These are phyloP conservation scores for Cladosporium sp. DNA, from an alignment of 2,329 filamentous ascomycete species.

Conservation along the genomic window DNA sequence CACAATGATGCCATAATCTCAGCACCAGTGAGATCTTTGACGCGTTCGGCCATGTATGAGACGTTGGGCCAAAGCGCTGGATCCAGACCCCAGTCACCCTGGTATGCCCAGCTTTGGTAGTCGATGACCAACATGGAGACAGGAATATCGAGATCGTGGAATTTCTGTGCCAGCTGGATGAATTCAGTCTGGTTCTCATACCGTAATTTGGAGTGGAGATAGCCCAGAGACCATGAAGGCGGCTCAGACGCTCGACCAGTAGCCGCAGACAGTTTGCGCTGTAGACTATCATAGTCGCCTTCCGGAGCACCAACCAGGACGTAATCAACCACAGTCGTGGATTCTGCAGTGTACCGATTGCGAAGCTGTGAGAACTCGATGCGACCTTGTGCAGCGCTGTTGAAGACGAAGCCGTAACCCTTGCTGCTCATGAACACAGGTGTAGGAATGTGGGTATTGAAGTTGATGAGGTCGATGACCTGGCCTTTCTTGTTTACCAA, in stretches of 20 bases:
- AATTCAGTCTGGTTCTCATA: constrained; percentile 39
- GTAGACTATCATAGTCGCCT: constrained; percentile 37
- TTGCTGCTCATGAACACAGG: constrained; percentile 36
- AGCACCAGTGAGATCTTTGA: constrained; percentile 38
- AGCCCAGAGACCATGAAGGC: constrained; percentile 37
- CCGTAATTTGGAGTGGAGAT: constrained; percentile 37
- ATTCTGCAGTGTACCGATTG: constrained; percentile 34
- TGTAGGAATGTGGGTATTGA: constrained; percentile 38
- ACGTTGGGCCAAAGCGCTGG: constrained; percentile 36
- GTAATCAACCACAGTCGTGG: constrained; percentile 38
- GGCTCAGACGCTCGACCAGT: constrained; percentile 36
- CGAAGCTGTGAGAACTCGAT: constrained; percentile 36
- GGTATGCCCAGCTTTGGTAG: constrained; percentile 37
- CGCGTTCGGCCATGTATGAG: constrained; percentile 31
- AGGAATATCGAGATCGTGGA: constrained; percentile 35
- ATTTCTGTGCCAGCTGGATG: constrained; percentile 34
- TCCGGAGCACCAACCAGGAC: constrained; percentile 33
- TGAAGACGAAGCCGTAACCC: constrained; percentile 39
- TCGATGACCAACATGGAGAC: constrained; percentile 39
- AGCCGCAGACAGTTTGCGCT: constrained; percentile 32
- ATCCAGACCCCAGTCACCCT: constrained; percentile 38
- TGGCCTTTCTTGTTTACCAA: constrained; percentile 39
- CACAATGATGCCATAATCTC: constrained; percentile 40
- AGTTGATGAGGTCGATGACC: constrained; percentile 37
- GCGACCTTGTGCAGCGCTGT: constrained; percentile 34